phyloP scores from a whole-genome alignment of 2,329 filamentous ascomycete species.

The Sclerotinia borealis region DNA sequence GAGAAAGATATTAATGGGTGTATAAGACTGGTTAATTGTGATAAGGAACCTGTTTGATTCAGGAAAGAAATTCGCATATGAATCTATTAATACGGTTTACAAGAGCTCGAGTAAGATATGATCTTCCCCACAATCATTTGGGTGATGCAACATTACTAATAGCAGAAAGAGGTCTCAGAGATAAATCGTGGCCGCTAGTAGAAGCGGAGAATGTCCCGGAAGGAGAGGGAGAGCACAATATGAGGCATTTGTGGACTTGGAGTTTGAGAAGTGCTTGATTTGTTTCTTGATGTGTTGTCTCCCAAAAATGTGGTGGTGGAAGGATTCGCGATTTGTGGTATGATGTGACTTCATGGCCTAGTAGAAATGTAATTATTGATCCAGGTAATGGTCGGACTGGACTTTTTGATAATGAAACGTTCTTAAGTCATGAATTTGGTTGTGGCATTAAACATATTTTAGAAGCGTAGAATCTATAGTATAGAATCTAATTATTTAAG shows the following conservation, averaged over 20 bases:
- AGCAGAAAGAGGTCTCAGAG: too few species aligned
- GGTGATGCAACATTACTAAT: too few species aligned
- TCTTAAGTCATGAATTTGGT: too few species aligned
- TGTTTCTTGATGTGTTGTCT: not conserved
- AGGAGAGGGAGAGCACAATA: not conserved
- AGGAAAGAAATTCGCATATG: not conserved
- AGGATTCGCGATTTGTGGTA: not conserved
- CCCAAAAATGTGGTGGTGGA: not conserved
- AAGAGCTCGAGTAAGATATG: not conserved
- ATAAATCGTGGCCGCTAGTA: not conserved
- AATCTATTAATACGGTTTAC: not conserved
- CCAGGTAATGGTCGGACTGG: too few species aligned
- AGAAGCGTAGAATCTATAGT: too few species aligned
- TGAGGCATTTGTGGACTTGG: not conserved
- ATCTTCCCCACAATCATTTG: too few species aligned
- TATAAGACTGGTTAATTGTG: not conserved
- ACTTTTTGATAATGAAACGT: too few species aligned
- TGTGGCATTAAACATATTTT: too few species aligned
- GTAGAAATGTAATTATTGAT: not conserved
- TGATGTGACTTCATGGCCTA: too few species aligned
- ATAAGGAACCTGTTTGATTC: not conserved
- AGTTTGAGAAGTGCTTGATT: not conserved
- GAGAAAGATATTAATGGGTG: not conserved
- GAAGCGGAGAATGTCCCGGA: not conserved
- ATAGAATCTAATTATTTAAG: too few species aligned